These are phyloP conservation scores for Dendrobium chrysotoxum DNA, from an alignment of 106 monocot genomes.

Conservation along the genomic window DNA sequence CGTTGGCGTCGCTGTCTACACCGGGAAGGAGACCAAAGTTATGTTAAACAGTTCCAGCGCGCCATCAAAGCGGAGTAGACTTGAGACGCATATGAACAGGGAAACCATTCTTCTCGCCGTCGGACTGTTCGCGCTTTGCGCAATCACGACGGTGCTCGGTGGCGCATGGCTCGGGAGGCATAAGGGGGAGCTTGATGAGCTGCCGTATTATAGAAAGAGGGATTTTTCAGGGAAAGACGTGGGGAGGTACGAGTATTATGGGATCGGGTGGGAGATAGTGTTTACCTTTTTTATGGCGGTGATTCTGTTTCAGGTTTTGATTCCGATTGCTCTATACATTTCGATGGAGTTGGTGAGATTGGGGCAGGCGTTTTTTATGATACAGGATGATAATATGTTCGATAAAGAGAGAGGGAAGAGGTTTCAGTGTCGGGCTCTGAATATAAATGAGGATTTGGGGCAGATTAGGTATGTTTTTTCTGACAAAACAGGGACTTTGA, in stretches of 20 bases:
- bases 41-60: slow-evolving; percentile 63
- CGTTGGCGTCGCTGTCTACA: slow-evolving; percentile 49
- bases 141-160: slow-evolving; percentile 17
- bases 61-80: slow-evolving; percentile 55
- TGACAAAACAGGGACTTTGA: slow-evolving; percentile 88
- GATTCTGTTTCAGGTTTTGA: slow-evolving; percentile 77
- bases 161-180: slow-evolving; percentile 30
- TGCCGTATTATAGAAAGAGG: slow-evolving; percentile 37
- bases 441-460: slow-evolving; percentile 95
- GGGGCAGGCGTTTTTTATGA: slow-evolving; percentile 84
- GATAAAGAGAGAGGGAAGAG: slow-evolving; percentile 31
- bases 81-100: slow-evolving; percentile 54
- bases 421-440: slow-evolving; percentile 87
- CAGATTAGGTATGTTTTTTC: slow-evolving; percentile 95
- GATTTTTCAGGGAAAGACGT: slow-evolving; percentile 7
- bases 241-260: slow-evolving; percentile 48
- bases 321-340: slow-evolving; percentile 81
- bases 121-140: slow-evolving; percentile 21
- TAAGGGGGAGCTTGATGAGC: slow-evolving; percentile 13
- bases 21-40: slow-evolving; percentile 60
- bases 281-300: slow-evolving; percentile 69
- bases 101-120: slow-evolving; percentile 33
- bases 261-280: slow-evolving; percentile 39
- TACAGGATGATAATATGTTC: slow-evolving; percentile 53
- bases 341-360: slow-evolving; percentile 87